A percentile compares a stretch with the other conserved stretches of the same genome.
Evolutionary conservation across 140 eudicot genomes (phyloP).

Genomic region (Anethum foeniculum): DNA sequence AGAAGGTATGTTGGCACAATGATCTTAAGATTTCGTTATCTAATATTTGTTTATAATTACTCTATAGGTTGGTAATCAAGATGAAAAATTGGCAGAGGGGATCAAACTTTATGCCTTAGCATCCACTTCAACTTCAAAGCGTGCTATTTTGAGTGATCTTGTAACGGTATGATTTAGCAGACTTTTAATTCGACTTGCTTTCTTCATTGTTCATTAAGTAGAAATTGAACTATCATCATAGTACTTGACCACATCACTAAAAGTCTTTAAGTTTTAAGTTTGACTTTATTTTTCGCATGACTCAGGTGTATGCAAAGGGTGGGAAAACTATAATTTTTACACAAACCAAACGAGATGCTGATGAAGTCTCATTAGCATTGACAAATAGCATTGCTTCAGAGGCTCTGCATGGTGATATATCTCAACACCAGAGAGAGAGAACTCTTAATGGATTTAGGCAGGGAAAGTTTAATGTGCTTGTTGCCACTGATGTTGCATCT

Average conservation of each 20-base stretch:
- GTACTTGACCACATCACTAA: background rate
- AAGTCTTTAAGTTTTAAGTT: background rate
- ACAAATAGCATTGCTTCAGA: constrained; percentile 79
- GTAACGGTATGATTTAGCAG: constrained; percentile 46
- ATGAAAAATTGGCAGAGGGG: constrained; percentile 92
- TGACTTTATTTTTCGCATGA: constrained; percentile 13
- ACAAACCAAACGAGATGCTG: constrained; percentile 92
- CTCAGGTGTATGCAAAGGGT: constrained; percentile 91
- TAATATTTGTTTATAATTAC: background rate
- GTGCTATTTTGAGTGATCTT: constrained; percentile 73
- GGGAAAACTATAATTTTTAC: constrained; percentile 93
- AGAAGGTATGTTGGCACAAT: background rate
- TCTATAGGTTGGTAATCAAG: constrained; percentile 77
- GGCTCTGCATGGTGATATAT: constrained; percentile 95
- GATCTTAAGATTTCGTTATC: background rate
- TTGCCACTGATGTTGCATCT: constrained; percentile 95
- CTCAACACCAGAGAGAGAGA: constrained; percentile 93
- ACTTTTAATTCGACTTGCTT: background rate
- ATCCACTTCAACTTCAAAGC: constrained; percentile 65
- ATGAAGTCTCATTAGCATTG: constrained; percentile 76
- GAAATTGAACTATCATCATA: background rate
- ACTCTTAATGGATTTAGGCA: constrained; percentile 83
- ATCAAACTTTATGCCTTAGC: constrained; percentile 76
- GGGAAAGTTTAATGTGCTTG: constrained; percentile 88
- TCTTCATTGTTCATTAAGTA: background rate